Evolutionary conservation across 73 alveolate species (phyloP).

Genomic region (Blepharisma japonicum): DNA sequence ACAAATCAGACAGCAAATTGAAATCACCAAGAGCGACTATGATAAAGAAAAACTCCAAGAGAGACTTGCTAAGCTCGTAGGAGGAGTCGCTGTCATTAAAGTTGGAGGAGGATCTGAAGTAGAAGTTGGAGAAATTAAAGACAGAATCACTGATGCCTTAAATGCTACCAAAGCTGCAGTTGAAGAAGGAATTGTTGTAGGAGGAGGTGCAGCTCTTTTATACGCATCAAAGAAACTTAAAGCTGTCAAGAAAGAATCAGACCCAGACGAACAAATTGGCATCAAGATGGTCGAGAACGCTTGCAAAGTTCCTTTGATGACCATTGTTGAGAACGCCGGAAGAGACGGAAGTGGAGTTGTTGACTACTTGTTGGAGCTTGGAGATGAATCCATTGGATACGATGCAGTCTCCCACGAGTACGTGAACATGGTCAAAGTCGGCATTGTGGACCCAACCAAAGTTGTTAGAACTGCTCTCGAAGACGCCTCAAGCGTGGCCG

Average conservation of each 20-base stretch:
- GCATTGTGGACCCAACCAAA: conserved; percentile 96
- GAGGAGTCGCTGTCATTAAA: conserved; percentile 97
- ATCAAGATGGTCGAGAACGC: conserved; percentile 55
- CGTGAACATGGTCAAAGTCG: conserved; percentile 46
- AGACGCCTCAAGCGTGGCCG: conserved; percentile 93
- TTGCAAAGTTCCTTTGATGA: conserved; percentile 57
- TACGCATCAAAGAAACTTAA: conserved; percentile 75
- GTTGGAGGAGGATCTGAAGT: conserved; percentile 96
- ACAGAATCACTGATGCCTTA: conserved; percentile 94
- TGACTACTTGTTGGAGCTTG: conserved; percentile 47
- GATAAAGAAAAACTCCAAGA: conserved; percentile 91
- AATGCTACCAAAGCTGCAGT: conserved; percentile 97
- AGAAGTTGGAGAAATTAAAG: conserved; percentile 92
- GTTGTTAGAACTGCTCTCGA: conserved; percentile 94
- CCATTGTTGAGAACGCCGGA: conserved; percentile 67
- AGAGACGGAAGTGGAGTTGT: conserved; percentile 59
- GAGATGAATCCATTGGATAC: conserved; percentile 38
- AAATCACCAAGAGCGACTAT: conserved; percentile 76
- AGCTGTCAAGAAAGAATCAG: conserved; percentile 46
- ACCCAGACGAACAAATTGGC: conserved; percentile 67
- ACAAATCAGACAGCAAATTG: conserved; percentile 54
- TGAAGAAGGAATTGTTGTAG: conserved; percentile 95
- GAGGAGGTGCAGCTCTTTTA: conserved; percentile 92
- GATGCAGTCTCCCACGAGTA: conserved; percentile 20
- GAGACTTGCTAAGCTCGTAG: conserved; percentile 92